Evolutionary conservation across 129 eudicot species (phyloP).

Genomic region (Helianthus annuus): HanXRQr2.0-SUNRISE NC_035448.2:9689165-9689664

Average conservation of each 20-base stretch:
- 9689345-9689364: too few species aligned
- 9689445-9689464: conserved; percentile 61
- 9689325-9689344: too few species aligned
- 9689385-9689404: background rate
- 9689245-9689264: too few species aligned
- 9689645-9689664: conserved; percentile 61
- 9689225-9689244: too few species aligned
- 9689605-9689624: conserved; percentile 78
- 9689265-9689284: too few species aligned
- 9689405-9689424: conserved; percentile 80
- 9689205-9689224: too few species aligned
- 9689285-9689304: too few species aligned
- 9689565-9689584: conserved; percentile 40
- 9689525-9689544: background rate
- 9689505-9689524: background rate
- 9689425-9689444: conserved; percentile 77
- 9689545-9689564: background rate
- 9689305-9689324: too few species aligned
- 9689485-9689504: conserved; percentile 62
- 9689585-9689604: conserved; percentile 88
- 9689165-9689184: too few species aligned
- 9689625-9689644: conserved; percentile 93
- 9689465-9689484: conserved; percentile 59
- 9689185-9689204: too few species aligned
- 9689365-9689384: too few species aligned